Evolutionary conservation across 2,329 filamentous ascomycete genomes (phyloP).

Genomic region (Aspergillus puulaauensis): DNA sequence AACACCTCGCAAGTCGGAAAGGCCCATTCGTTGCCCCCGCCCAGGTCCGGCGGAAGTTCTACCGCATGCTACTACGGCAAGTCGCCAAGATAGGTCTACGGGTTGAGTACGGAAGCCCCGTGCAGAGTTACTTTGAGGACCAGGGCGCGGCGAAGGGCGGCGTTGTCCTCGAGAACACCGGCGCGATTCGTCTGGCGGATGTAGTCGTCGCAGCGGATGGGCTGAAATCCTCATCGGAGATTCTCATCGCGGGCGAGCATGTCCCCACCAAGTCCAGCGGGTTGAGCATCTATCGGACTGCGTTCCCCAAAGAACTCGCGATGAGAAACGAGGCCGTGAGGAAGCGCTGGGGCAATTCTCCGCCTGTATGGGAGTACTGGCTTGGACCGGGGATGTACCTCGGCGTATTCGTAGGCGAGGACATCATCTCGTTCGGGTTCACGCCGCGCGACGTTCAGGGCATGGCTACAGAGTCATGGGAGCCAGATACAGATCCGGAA

Average conservation of each 20-base stretch:
- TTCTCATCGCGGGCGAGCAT: slow-evolving; percentile 1
- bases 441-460: slow-evolving; percentile 9
- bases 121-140: slow-evolving; percentile 27
- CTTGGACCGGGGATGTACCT: slow-evolving; percentile 10
- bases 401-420: neutral
- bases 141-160: neutral
- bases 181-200: slow-evolving; percentile 1
- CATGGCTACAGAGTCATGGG: slow-evolving; percentile 11
- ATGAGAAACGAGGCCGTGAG: slow-evolving; percentile 16
- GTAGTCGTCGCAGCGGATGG: slow-evolving; percentile 11
- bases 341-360: slow-evolving; percentile 2
- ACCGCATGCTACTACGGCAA: slow-evolving; percentile 23
- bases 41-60: slow-evolving; percentile 15
- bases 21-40: slow-evolving; percentile 10
- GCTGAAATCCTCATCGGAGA: slow-evolving; percentile 5
- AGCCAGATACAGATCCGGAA: slow-evolving; percentile 9
- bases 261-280: slow-evolving; percentile 10
- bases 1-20: slow-evolving; percentile 9
- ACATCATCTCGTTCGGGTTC: slow-evolving; percentile 5
- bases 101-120: slow-evolving; percentile 29
- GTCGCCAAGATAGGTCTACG: slow-evolving; percentile 25
- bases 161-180: neutral
- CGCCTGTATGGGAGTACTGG: slow-evolving; percentile 6
- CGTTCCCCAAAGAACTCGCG: slow-evolving; percentile 16
- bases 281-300: slow-evolving; percentile 13